Evolutionary conservation across 2,329 filamentous ascomycete species (phyloP).

Genomic region (Epichloe amarillans): DNA sequence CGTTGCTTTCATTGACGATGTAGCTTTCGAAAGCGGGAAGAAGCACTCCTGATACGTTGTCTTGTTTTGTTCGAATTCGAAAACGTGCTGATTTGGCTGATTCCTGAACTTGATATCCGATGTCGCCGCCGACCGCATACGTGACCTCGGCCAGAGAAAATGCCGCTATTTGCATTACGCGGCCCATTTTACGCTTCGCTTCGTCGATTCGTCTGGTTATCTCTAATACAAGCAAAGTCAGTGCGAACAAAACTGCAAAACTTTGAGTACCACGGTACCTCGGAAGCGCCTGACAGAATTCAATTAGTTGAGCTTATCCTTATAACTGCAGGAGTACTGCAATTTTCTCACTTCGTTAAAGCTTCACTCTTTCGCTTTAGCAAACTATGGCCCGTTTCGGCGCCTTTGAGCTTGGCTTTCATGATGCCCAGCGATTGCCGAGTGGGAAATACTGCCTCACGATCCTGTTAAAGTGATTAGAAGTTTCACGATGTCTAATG

Average conservation of each 20-base stretch:
- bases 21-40: conserved; percentile 90
- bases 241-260: conserved; percentile 5
- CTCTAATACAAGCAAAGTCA: conserved; percentile 36
- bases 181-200: conserved; percentile 97
- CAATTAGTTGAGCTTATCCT: neutral
- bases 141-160: conserved; percentile 96
- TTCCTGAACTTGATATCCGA: conserved; percentile 95
- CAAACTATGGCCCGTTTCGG: conserved; percentile 81
- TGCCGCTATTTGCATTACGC: conserved; percentile 97
- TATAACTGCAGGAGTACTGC: neutral
- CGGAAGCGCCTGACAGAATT: conserved; percentile 4
- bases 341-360: conserved; percentile 66
- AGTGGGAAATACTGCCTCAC: conserved; percentile 94
- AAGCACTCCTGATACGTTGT: conserved; percentile 95
- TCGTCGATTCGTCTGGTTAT: conserved; percentile 97
- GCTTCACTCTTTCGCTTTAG: conserved; percentile 97
- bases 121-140: conserved; percentile 90
- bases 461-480: conserved; percentile 45
- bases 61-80: conserved; percentile 85
- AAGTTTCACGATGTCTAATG: neutral
- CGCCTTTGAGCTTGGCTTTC: conserved; percentile 95
- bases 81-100: conserved; percentile 88
- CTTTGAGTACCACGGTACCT: conserved; percentile 1
- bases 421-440: conserved; percentile 92
- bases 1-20: conserved; percentile 76